These are phyloP conservation scores for Globisporangium canariense DNA, from an alignment of 352 stramenopile genomes.

Conservation along the genomic window DNA sequence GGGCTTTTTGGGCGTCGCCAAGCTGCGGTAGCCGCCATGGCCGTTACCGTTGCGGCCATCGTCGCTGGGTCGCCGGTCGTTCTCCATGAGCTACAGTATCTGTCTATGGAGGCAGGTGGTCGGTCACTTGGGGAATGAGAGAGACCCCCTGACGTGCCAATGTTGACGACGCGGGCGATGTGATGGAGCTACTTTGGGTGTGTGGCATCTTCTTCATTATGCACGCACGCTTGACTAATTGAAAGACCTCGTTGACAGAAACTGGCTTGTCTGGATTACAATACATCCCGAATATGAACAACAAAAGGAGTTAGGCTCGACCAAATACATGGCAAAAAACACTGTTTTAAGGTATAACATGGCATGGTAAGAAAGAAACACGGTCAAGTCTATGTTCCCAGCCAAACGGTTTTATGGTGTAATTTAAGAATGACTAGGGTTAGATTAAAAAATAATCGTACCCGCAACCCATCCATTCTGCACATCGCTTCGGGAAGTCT, in stretches of 20 bases:
- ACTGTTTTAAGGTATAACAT: no score
- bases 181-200: no score
- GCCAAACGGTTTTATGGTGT: no score
- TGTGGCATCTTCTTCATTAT: no score
- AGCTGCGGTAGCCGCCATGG: not conserved
- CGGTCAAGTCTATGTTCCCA: no score
- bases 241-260: not conserved
- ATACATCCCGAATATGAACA: not conserved
- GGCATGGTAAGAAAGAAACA: no score
- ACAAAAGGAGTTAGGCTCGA: no score
- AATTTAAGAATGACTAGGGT: not conserved
- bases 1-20: slow-evolving; percentile 8
- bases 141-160: not conserved
- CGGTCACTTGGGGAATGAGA: not conserved
- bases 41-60: not conserved
- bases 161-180: no score
- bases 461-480: no score
- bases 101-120: no score
- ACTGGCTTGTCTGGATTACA: not conserved
- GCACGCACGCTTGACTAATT: no score
- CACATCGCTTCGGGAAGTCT: not conserved
- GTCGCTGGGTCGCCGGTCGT: not conserved
- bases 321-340: not conserved
- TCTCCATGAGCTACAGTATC: not conserved
- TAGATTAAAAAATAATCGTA: slow-evolving; percentile 4